Percentiles rank a stretch among this genome's conserved stretches.
Evolutionary conservation across 495 filamentous ascomycete genomes (phyloP).

Genomic region (Immersiella caudata): DNA sequence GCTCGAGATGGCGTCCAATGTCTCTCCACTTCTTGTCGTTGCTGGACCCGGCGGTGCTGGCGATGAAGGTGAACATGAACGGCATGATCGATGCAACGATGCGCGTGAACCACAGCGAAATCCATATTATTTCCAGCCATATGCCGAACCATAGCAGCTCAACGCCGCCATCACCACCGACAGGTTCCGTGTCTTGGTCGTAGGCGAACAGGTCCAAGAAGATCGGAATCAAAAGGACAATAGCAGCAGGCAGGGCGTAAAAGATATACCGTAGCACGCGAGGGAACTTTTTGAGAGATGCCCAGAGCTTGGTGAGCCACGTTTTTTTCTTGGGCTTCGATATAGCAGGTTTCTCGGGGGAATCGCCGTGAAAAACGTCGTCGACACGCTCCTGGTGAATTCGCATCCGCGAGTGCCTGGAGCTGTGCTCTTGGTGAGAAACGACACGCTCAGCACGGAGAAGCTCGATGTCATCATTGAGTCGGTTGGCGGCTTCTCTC

Average conservation of each 20-base stretch:
- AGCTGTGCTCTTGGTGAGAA: slow-evolving; percentile 51
- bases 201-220: slow-evolving; percentile 73
- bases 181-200: slow-evolving; percentile 39
- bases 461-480: slow-evolving; percentile 84
- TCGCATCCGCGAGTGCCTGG: slow-evolving; percentile 40
- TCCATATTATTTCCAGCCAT: slow-evolving; percentile 93
- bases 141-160: slow-evolving; percentile 87
- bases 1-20: slow-evolving; percentile 81
- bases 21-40: slow-evolving; percentile 89
- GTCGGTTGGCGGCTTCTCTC: slow-evolving; percentile 66
- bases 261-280: slow-evolving; percentile 81
- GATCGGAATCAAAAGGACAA: slow-evolving; percentile 78
- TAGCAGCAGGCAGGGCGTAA: slow-evolving; percentile 77
- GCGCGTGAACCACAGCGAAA: slow-evolving; percentile 82
- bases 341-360: slow-evolving; percentile 44
- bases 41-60: slow-evolving; percentile 82
- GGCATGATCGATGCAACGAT: slow-evolving; percentile 79
- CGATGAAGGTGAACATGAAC: slow-evolving; percentile 61
- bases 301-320: slow-evolving; percentile 56
- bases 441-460: slow-evolving; percentile 80
- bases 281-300: slow-evolving; percentile 68
- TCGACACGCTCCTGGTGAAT: slow-evolving; percentile 56
- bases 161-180: slow-evolving; percentile 74
- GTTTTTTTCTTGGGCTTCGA: slow-evolving; percentile 66
- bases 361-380: slow-evolving; percentile 80